Base-by-base conservation (phyloP, 192 early-diverging fungal genomes). In the Podila horticola region DNA sequence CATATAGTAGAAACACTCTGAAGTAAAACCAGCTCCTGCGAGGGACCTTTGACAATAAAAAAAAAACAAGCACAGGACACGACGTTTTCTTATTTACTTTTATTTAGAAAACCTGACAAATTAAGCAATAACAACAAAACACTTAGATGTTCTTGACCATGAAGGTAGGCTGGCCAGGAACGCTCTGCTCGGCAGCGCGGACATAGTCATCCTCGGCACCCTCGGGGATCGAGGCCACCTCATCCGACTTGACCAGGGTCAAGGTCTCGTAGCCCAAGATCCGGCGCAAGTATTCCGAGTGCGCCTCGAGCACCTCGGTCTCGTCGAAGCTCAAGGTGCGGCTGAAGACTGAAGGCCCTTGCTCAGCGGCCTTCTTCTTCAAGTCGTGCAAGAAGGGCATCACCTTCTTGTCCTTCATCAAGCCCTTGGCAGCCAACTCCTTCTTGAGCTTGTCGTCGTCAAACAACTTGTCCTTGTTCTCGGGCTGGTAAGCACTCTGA, bases 371-470 rank as follows among this genome's bases (percentile, higher is more conserved):
- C 52, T 86, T 88, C 84, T 95, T 97, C 92, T 96, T 94, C 79
- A 97, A 89, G 36, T 93, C 90, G 61, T 96, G 91, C 59, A 96
- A 89, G 86, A 99, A 99, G 20, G 96, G 95, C 96, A 98, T 98
- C n/a, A 89, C 92, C 83, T 92, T 92, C 87, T 98, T 98, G 87
- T 99, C 94, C 87, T 97, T 97, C 75, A 94, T 86, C 82, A 98
- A 71, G 45, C 94, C 96, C 64, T 79, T 85, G 33, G 84, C 72
- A 62, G 82, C 87, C 74, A 98, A 86, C 24, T 87, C 68, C 9
- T 85, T 91, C 58, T 93, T 86, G 58, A 94, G 84, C 76, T 93
- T 91, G 73, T 90, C 92, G 65, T 95, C 93, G 68, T 91, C 90
- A 75, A 97, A 93, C 36, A 86, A 82, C 55, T 83, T 91, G 38